Conservation (phyloP, 2,329 filamentous ascomycete genomes). For the Talaromyces rugulosus region DNA sequence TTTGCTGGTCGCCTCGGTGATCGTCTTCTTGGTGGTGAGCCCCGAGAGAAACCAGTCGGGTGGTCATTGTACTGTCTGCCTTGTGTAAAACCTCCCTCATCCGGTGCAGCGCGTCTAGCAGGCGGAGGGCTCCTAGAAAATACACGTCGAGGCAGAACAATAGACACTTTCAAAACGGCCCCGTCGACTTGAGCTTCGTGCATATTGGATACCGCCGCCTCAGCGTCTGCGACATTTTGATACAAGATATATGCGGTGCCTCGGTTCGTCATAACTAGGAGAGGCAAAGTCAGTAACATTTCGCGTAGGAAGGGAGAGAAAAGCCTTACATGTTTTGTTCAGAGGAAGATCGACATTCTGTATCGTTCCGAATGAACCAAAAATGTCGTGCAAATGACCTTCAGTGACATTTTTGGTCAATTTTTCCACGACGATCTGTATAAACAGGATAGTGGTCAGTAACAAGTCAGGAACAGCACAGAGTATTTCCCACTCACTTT, state of each 20-base stretch:
- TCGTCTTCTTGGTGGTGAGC: constrained; percentile 26
- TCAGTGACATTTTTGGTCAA: constrained; percentile 93
- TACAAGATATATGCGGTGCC: constrained; percentile 93
- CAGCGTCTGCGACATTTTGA: constrained; percentile 70
- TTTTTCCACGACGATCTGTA: constrained; percentile 88
- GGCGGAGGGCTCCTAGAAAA: constrained; percentile 76
- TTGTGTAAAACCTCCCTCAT: constrained; percentile 48
- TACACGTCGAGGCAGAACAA: constrained; percentile 77
- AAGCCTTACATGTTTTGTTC: constrained; percentile 68
- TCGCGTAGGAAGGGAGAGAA: not conserved
- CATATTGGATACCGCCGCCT: constrained; percentile 91
- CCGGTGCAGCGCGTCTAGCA: constrained; percentile 59
- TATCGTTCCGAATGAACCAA: constrained; percentile 81
- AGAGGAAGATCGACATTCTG: constrained; percentile 85
- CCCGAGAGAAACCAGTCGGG: constrained; percentile 19
- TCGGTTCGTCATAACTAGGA: constrained; percentile 75
- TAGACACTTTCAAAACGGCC: constrained; percentile 76
- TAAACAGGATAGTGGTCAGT: constrained; percentile 3
- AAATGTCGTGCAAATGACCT: constrained; percentile 84
- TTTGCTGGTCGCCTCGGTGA: constrained; percentile 38
- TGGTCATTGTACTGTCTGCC: constrained; percentile 22
- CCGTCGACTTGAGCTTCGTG: constrained; percentile 95
- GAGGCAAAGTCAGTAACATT: constrained; percentile 8
- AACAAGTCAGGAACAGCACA: not conserved
- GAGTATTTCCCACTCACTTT: constrained; percentile 16